Evolutionary conservation across 805 yeast genomes (phyloP), one percentile per base, ranked within the genome.

Genomic region (Yarrowia keelungensis): DNA sequence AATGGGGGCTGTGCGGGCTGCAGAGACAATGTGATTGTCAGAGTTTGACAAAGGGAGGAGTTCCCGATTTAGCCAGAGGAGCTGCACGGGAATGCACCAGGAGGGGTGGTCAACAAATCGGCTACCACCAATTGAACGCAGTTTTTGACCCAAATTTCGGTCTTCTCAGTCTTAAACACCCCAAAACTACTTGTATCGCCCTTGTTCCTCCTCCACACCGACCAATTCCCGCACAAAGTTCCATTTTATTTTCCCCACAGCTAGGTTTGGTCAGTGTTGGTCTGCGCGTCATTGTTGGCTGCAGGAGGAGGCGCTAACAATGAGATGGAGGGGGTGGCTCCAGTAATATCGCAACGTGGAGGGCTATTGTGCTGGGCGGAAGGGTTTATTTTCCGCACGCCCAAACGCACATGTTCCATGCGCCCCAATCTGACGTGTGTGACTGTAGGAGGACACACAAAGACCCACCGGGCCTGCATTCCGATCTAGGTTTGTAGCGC

Each of bases 1-100:
- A 35, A 35, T 51, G 42, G 56, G 62, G 62, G 62, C 62, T 56
- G 47, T 56, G 62, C 47, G 22, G 19, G 22, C 39, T 56, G 62
- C 62, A 56, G 35, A 41, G 26, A 56, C 62, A 56, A 56, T 56
- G 19, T 8, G 36, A 56, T 56, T 56, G 62, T 56, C 39, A 41
- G 47, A 54, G 61, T 41, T 56, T 54, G 46, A 56, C 39, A 53
- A 53, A 39, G 59, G 43, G 32, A 4, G n/a, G 14, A 11, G 42
- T 2, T 26, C 16, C 36, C 51, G 51, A 47, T 47, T 26, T 46
- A 22, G 39, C 16, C 19, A n/a, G 39, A 32, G 53, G 38, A 49
- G 53, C 19, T 53, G 45, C 45, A 53, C 32, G 59, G 35, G 45
- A 50, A 50, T 35, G 41, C 56, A 46, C 3, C 3, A 8, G 47